Conservation (phyloP, 495 filamentous ascomycete species). For the Xylaria nigripes region DNA sequence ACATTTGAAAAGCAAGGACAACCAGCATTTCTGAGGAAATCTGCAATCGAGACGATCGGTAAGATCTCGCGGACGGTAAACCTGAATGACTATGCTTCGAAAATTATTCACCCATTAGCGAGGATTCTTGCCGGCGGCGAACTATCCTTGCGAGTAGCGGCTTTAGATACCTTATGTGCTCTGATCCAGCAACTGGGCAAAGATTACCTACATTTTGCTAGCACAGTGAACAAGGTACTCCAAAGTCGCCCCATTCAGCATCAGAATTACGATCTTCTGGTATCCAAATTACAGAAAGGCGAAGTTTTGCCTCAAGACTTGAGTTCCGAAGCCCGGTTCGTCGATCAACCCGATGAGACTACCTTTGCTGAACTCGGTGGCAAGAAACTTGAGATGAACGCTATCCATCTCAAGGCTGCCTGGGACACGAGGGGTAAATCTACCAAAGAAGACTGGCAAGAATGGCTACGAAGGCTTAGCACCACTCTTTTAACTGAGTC, state of each 20-base stretch:
- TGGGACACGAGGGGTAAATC: slow-evolving; percentile 96
- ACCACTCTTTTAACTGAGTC: slow-evolving; percentile 93
- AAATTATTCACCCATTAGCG: slow-evolving; percentile 85
- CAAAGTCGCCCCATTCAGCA: slow-evolving; percentile 66
- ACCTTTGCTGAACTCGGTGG: slow-evolving; percentile 72
- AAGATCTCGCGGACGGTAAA: slow-evolving; percentile 96
- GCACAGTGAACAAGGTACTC: slow-evolving; percentile 75
- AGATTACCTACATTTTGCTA: slow-evolving; percentile 88
- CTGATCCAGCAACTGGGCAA: slow-evolving; percentile 92
- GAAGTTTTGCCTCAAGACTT: slow-evolving; percentile 91
- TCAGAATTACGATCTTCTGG: slow-evolving; percentile 80
- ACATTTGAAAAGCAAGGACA: slow-evolving; percentile 81
- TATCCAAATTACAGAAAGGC: slow-evolving; percentile 86
- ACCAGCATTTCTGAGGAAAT: slow-evolving; percentile 67
- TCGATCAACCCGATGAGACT: slow-evolving; percentile 66
- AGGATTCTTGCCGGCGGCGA: slow-evolving; percentile 67
- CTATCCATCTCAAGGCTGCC: slow-evolving; percentile 91
- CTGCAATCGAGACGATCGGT: slow-evolving; percentile 88
- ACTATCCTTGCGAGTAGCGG: slow-evolving; percentile 64
- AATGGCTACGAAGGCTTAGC: slow-evolving; percentile 96
- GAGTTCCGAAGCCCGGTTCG: slow-evolving; percentile 77
- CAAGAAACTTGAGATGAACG: slow-evolving; percentile 93
- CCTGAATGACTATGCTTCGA: slow-evolving; percentile 89
- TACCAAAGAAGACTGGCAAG: slow-evolving; percentile 95
- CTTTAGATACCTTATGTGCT: slow-evolving; percentile 92